Evolutionary conservation across 768 basidiomycete species (phyloP).

Genomic region (Rhizopogon vesiculosus): DNA sequence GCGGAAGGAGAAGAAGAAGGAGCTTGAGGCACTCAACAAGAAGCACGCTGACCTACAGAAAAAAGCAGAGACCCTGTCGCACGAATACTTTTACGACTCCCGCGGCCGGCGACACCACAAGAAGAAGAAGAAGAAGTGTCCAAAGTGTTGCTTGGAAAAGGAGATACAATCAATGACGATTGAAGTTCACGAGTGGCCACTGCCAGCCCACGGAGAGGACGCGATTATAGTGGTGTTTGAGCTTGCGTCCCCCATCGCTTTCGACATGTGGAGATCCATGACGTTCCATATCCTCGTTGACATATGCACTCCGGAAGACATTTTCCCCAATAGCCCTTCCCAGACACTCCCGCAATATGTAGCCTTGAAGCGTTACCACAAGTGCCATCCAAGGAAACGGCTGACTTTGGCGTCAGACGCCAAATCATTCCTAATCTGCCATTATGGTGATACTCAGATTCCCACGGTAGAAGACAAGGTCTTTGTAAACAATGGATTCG

Average conservation of each 20-base stretch:
- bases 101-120: not conserved
- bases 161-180: constrained; percentile 24
- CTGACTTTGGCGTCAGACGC: constrained; percentile 19
- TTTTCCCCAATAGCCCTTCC: constrained; percentile 2
- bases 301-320: constrained; percentile 19
- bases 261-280: constrained; percentile 39
- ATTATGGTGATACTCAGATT: constrained; percentile 11
- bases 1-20: constrained; percentile 17
- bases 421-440: constrained; percentile 13
- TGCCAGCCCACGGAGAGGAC: constrained; percentile 23
- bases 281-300: constrained; percentile 36
- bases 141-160: constrained; percentile 25
- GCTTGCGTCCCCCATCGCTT: constrained; percentile 32
- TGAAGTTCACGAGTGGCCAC: constrained; percentile 40
- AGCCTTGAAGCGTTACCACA: constrained; percentile 9
- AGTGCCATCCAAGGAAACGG: constrained; percentile 12
- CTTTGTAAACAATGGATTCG: constrained; percentile 30
- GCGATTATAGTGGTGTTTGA: constrained; percentile 38
- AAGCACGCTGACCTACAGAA: not conserved
- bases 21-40: constrained; percentile 23
- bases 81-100: not conserved
- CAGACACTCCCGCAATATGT: constrained; percentile 11
- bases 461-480: constrained; percentile 13
- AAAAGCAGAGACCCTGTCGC: not conserved
- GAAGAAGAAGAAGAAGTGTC: constrained; percentile 8